Conservation (phyloP, 768 basidiomycete species). For the Cystobasidium ongulense region DNA sequence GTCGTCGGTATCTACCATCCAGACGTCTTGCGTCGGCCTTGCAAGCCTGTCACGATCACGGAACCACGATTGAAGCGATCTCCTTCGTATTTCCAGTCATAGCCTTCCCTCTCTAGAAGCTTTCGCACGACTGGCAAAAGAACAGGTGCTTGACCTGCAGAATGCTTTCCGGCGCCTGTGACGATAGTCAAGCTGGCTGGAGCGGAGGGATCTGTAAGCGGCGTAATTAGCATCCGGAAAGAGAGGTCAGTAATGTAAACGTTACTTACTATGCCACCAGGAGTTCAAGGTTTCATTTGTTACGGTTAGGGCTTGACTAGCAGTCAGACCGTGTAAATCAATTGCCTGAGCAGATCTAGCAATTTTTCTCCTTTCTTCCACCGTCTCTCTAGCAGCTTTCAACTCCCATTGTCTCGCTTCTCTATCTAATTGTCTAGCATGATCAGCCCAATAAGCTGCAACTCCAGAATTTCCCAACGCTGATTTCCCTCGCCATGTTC, state of each 20-base stretch:
- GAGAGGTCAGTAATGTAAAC: neutral
- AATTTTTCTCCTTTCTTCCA: slow-evolving; percentile 42
- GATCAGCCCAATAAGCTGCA: slow-evolving; percentile 45
- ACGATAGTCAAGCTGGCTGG: slow-evolving; percentile 37
- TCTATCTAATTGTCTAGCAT: slow-evolving; percentile 43
- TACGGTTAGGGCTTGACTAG: slow-evolving; percentile 37
- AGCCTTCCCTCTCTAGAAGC: slow-evolving; percentile 39
- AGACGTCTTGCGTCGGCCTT: slow-evolving; percentile 23
- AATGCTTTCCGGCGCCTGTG: slow-evolving; percentile 40
- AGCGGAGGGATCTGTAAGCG: slow-evolving; percentile 8
- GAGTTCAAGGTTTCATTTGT: slow-evolving; percentile 35
- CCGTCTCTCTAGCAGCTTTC: slow-evolving; percentile 44
- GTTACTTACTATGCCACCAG: slow-evolving; percentile 36
- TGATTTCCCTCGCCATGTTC: slow-evolving; percentile 39
- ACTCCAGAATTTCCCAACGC: slow-evolving; percentile 40
- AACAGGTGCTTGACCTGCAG: slow-evolving; percentile 34
- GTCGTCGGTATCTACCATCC: too few species aligned
- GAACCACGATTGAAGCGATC: slow-evolving; percentile 19
- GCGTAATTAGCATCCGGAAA: neutral
- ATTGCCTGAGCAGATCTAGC: slow-evolving; percentile 28
- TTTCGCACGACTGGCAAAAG: slow-evolving; percentile 38
- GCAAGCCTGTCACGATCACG: slow-evolving; percentile 13
- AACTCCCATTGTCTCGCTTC: slow-evolving; percentile 45
- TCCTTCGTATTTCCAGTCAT: slow-evolving; percentile 21
- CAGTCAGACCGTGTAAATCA: slow-evolving; percentile 40